phyloP scores from a whole-genome alignment of 2,329 filamentous ascomycete genomes.

The Clarireedia hainanense region DNA sequence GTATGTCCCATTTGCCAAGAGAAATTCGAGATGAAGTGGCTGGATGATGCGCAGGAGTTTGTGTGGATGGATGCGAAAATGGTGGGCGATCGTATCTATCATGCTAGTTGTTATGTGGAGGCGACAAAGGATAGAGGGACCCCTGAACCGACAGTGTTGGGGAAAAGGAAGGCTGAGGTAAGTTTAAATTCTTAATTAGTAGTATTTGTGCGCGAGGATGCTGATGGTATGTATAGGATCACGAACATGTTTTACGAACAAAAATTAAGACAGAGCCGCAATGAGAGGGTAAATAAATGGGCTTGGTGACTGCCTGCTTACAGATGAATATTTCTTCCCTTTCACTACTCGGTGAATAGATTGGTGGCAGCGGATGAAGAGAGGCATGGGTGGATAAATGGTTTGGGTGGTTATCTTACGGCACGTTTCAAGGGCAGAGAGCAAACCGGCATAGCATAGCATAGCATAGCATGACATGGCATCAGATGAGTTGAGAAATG shows the following conservation, averaged over 20 bases:
- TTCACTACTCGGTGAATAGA: too few species aligned
- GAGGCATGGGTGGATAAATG: too few species aligned
- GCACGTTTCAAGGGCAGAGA: neutral
- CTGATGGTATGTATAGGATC: slow-evolving; percentile 6
- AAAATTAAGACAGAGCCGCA: slow-evolving; percentile 26
- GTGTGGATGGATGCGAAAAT: slow-evolving; percentile 88
- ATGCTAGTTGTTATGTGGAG: slow-evolving; percentile 83
- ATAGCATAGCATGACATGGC: neutral
- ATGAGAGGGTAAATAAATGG: neutral
- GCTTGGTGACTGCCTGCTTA: neutral
- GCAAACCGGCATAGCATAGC: neutral
- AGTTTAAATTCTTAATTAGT: neutral
- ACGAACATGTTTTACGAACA: slow-evolving; percentile 4
- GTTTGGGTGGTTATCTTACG: too few species aligned
- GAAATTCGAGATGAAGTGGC: slow-evolving; percentile 85
- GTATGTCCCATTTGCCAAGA: slow-evolving; percentile 94
- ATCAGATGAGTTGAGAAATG: neutral
- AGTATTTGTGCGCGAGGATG: neutral
- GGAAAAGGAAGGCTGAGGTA: slow-evolving; percentile 68
- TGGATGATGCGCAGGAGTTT: slow-evolving; percentile 90
- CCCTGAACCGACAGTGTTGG: slow-evolving; percentile 54
- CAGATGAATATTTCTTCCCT: neutral
- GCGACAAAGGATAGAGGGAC: slow-evolving; percentile 59
- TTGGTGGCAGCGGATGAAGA: too few species aligned
- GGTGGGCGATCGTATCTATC: slow-evolving; percentile 73